A percentile compares a stretch with the other conserved stretches of the same genome.
Evolutionary conservation across 1,284 basidiomycete genomes (phyloP).

Genomic region (Ustilago vetiveriae): DNA sequence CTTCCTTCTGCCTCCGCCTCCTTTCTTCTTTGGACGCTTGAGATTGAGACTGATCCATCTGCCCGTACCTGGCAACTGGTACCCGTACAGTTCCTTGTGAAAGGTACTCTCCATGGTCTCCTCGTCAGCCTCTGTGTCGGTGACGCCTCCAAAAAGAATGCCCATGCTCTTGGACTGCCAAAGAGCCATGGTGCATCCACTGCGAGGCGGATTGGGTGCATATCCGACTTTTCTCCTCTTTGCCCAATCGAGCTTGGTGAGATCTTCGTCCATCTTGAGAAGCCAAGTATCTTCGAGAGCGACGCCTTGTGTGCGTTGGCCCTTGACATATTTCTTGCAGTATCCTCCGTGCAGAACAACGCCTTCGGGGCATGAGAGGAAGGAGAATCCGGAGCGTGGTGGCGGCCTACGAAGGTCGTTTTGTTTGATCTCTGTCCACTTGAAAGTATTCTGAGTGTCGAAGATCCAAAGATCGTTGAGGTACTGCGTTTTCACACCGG

Average conservation of each 20-base stretch:
- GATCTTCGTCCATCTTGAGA: conserved; percentile 72
- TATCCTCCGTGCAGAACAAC: conserved; percentile 89
- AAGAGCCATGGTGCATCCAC: conserved; percentile 84
- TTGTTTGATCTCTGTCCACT: conserved; percentile 81
- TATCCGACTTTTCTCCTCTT: conserved; percentile 82
- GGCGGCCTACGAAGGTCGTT: conserved; percentile 59
- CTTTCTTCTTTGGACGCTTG: conserved; percentile 71
- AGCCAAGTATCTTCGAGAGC: conserved; percentile 93
- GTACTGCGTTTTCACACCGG: conserved; percentile 80
- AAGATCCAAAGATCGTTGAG: conserved; percentile 89
- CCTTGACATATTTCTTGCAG: conserved; percentile 88
- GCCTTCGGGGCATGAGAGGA: conserved; percentile 82
- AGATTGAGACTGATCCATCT: conserved; percentile 82
- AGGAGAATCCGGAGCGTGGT: conserved; percentile 77
- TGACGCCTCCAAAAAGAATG: conserved; percentile 88
- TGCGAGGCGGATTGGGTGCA: conserved; percentile 67
- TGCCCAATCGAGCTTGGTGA: conserved; percentile 77
- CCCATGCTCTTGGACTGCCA: conserved; percentile 77
- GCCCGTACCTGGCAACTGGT: conserved; percentile 80
- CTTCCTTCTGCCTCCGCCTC: conserved; percentile 69
- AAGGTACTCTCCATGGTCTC: conserved; percentile 76
- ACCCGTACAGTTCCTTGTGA: conserved; percentile 71
- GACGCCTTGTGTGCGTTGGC: conserved; percentile 82
- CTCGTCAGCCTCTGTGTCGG: conserved; percentile 86
- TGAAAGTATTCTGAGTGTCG: conserved; percentile 81